phyloP scores from a whole-genome alignment of 441 rosid species.

The Populus hybrid region DNA sequence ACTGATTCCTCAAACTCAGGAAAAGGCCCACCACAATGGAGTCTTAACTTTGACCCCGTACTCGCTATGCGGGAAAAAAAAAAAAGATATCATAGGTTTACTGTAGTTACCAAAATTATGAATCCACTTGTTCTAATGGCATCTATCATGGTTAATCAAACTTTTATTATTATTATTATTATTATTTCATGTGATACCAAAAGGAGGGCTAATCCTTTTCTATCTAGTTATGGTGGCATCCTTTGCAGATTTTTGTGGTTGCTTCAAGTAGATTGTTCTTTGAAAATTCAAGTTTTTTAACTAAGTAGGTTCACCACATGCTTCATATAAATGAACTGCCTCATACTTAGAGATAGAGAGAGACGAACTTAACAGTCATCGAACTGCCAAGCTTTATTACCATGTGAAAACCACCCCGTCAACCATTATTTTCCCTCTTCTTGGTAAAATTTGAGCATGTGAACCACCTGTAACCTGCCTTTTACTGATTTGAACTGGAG shows the following conservation, averaged over 20 bases:
- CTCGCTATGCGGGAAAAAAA: neutral
- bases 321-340: too few species aligned
- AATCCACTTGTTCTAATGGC: neutral
- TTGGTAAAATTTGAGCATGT: constrained; percentile 3
- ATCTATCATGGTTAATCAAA: too few species aligned
- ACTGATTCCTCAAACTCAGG: neutral
- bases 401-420: neutral
- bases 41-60: neutral
- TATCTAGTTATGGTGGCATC: neutral
- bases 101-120: neutral
- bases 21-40: neutral
- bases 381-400: too few species aligned
- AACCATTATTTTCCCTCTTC: neutral
- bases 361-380: too few species aligned
- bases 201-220: too few species aligned
- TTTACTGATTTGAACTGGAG: neutral
- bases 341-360: too few species aligned
- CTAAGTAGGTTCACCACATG: too few species aligned
- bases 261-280: neutral
- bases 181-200: too few species aligned
- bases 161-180: too few species aligned
- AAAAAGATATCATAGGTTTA: neutral
- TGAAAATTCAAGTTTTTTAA: too few species aligned
- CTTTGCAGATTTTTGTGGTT: neutral
- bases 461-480: neutral